Base-by-base conservation (phyloP, 805 yeast genomes). In the Candida saitoana region DNA sequence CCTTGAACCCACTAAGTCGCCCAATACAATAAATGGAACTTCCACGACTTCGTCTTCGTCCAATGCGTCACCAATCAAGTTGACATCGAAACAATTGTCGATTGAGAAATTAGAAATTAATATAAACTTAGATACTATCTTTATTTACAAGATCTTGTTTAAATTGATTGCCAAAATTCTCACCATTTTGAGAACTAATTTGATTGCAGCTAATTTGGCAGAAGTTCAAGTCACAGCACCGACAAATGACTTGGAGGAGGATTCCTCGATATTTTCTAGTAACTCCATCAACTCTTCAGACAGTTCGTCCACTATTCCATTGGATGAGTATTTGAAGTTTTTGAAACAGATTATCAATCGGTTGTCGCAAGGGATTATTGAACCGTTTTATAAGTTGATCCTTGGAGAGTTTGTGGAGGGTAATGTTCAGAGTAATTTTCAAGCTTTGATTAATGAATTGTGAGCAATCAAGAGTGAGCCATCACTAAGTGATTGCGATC, bases 61-160 rank as follows among this genome's bases (percentile, higher is more conserved):
- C 16, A 55, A 52, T 43, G 44, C 52, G 15, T 67, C 73, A 14
- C 75, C 75, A 12, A 67, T 69, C 36, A 59, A 61, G 45, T 50
- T 69, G 40, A 66, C 57, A 42, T 63, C 73, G 14, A 58, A 60
- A 30, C 75, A 70, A 42, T 56, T 70, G 33, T 56, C 66, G 31
- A 67, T 70, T 17, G 75, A 70, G 43, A 70, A 69, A 50, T 53
- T 70, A 33, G 75, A 70, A 45, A 65, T 69, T 36, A 70, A 69
- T 43, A 69, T 69, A 34, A 50, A 57, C 20, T 55, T 70, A 39
- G 75, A 70, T 47, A 59, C 54, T 16, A 48, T 69, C 33, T 70
- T 69, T 47, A 64, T 65, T 6, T 63, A 57, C 51, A 67, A 64
- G 47, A 60, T 60, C 36, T 51, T 65, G 36, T 48, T 69, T 20